phyloP scores from a whole-genome alignment of 73 alveolate species.

The Diophrys sp. region DNA sequence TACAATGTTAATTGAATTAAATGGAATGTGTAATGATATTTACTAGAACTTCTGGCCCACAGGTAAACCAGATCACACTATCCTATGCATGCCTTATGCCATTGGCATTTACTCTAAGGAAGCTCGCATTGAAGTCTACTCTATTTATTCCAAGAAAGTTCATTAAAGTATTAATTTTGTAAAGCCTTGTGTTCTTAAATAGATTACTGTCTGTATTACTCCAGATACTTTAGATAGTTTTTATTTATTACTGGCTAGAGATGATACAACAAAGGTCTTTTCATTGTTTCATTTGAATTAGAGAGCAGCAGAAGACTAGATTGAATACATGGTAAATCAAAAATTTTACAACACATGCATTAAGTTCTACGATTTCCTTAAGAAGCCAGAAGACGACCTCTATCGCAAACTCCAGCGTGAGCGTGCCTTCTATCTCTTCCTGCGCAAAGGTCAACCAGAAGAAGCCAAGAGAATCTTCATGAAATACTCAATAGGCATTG shows the following conservation, averaged over 20 bases:
- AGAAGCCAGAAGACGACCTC: background rate
- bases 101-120: background rate
- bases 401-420: conserved; percentile 27
- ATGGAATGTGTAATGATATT: background rate
- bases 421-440: conserved; percentile 37
- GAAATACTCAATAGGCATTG: conserved; percentile 26
- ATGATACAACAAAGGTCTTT: background rate
- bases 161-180: no score
- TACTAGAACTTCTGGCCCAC: background rate
- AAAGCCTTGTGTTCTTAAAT: no score
- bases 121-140: background rate
- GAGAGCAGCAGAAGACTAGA: background rate
- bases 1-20: background rate
- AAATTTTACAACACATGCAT: background rate
- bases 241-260: no score
- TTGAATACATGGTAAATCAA: background rate
- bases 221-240: no score
- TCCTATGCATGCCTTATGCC: background rate
- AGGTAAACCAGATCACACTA: background rate
- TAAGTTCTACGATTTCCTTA: background rate
- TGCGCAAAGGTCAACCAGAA: conserved; percentile 17
- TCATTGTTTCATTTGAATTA: background rate
- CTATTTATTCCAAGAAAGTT: background rate
- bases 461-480: conserved; percentile 32
- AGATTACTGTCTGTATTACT: no score